These are phyloP conservation scores for Ilyonectria destructans DNA, from an alignment of 2,329 filamentous ascomycete species.

Conservation along the genomic window DNA sequence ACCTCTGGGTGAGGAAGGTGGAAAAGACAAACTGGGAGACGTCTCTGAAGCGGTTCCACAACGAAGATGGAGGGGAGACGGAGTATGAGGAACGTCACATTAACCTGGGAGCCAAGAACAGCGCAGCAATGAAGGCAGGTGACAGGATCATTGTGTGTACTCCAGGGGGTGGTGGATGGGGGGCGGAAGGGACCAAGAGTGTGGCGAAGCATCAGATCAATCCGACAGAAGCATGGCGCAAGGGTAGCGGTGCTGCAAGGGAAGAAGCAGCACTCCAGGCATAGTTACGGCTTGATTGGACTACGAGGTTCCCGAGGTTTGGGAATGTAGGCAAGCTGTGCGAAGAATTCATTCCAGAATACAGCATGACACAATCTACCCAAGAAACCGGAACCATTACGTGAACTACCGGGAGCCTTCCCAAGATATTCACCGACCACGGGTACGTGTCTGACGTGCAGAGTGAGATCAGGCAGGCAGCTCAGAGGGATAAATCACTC, in stretches of 20 bases:
- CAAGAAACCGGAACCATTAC: neutral
- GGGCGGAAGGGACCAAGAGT: conserved; percentile 72
- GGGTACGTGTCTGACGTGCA: conserved; percentile 30
- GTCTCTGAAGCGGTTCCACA: conserved; percentile 59
- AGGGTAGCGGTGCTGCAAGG: conserved; percentile 70
- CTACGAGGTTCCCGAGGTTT: neutral
- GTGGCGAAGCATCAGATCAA: conserved; percentile 68
- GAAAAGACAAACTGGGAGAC: conserved; percentile 69
- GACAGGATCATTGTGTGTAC: conserved; percentile 86
- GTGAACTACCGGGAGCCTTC: neutral
- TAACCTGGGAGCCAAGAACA: conserved; percentile 86
- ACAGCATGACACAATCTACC: neutral
- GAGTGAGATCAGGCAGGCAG: conserved; percentile 34
- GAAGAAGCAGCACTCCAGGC: conserved; percentile 74
- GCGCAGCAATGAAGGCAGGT: conserved; percentile 81
- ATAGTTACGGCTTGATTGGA: conserved; percentile 45
- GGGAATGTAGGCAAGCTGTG: conserved; percentile 19
- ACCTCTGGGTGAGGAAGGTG: conserved; percentile 88
- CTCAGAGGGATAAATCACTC: neutral
- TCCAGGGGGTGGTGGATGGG: conserved; percentile 87
- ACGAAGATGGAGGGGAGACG: conserved; percentile 51
- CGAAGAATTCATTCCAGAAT: conserved; percentile 7
- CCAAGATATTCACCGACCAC: conserved; percentile 8
- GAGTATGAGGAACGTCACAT: conserved; percentile 75
- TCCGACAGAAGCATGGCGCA: conserved; percentile 67